A percentile compares a stretch with the other conserved stretches of the same genome.
Conservation (phyloP, 345 rosid genomes). For the Citrus trifoliata region DNA sequence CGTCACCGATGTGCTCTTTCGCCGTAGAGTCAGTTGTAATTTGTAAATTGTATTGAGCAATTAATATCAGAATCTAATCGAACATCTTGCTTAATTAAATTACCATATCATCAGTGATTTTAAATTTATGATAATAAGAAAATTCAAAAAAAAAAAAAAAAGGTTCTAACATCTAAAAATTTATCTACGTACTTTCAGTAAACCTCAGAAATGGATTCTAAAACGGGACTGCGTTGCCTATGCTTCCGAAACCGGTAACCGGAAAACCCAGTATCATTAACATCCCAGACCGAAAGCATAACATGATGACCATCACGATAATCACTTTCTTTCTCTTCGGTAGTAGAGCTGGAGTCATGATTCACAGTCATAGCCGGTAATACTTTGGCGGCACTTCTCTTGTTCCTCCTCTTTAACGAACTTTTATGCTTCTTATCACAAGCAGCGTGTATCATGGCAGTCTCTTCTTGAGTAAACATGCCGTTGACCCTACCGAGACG, state of each 20-base stretch:
- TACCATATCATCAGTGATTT: too few species aligned
- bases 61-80: too few species aligned
- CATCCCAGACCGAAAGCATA: not conserved
- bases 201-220: conserved; percentile 39
- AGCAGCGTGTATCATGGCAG: conserved; percentile 15
- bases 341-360: too few species aligned
- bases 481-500: conserved; percentile 20
- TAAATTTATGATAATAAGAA: too few species aligned
- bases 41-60: too few species aligned
- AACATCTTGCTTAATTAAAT: too few species aligned
- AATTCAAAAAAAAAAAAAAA: too few species aligned
- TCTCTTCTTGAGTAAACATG: conserved; percentile 27
- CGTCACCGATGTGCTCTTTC: too few species aligned
- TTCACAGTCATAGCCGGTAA: conserved; percentile 17
- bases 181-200: too few species aligned
- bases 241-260: conserved; percentile 10
- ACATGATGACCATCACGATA: not conserved
- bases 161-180: too few species aligned
- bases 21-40: too few species aligned
- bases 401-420: conserved; percentile 4
- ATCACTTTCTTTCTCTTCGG: not conserved
- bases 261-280: not conserved
- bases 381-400: conserved; percentile 26
- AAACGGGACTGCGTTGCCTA: conserved; percentile 32
- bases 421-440: conserved; percentile 3